Conservation (phyloP, 2,329 filamentous ascomycete genomes). For the Cladosporium phlei region DNA sequence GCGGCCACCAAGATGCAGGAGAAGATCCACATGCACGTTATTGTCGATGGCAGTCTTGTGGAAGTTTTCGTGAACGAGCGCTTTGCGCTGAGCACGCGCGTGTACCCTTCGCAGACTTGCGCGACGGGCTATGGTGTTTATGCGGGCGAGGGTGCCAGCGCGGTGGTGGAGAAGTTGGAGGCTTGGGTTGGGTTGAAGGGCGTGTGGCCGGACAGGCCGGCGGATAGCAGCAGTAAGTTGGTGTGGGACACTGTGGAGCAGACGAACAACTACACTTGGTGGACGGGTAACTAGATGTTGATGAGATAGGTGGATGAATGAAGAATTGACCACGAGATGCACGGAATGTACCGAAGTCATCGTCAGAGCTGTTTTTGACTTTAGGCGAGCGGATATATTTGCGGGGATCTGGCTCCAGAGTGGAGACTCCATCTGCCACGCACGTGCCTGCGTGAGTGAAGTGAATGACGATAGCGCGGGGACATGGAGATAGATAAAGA, state of each 20-base stretch:
- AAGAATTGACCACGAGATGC: too few species aligned
- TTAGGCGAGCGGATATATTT: too few species aligned
- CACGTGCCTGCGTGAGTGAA: too few species aligned
- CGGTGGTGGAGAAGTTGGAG: slow-evolving; percentile 33
- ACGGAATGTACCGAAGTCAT: too few species aligned
- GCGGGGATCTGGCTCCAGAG: too few species aligned
- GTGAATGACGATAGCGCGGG: too few species aligned
- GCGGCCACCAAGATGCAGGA: slow-evolving; percentile 28
- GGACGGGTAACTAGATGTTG: slow-evolving; percentile 36
- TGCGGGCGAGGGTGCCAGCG: slow-evolving; percentile 32
- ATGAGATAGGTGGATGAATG: background rate
- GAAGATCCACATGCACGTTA: slow-evolving; percentile 41
- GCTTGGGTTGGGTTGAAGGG: slow-evolving; percentile 39
- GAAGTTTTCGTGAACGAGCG: slow-evolving; percentile 46
- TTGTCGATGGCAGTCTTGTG: slow-evolving; percentile 44
- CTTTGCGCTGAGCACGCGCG: slow-evolving; percentile 39
- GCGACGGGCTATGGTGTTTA: slow-evolving; percentile 42
- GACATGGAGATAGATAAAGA: too few species aligned
- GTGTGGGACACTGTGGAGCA: slow-evolving; percentile 40
- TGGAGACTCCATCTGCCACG: too few species aligned
- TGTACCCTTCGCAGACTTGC: slow-evolving; percentile 43
- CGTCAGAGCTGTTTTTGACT: too few species aligned
- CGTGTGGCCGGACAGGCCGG: slow-evolving; percentile 39
- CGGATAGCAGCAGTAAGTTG: slow-evolving; percentile 38
- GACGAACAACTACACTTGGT: slow-evolving; percentile 45